These are phyloP conservation scores for Rhizopogon roseolus DNA, from an alignment of 768 basidiomycete genomes.

Conservation along the genomic window DNA sequence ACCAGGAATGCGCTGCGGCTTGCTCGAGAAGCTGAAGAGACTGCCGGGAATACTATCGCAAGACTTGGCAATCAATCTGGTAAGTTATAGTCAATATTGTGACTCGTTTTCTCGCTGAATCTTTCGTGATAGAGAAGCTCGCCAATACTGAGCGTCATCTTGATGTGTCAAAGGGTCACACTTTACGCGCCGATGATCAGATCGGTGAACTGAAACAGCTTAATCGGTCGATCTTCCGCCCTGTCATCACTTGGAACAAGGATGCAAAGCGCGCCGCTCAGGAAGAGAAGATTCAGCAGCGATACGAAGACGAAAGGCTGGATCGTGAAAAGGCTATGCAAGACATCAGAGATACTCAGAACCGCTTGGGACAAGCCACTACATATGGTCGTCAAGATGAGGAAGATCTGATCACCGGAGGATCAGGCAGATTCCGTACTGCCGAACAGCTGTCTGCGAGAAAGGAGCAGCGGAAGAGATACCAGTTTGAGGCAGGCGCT, in stretches of 20 bases:
- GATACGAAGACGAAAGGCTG: slow-evolving; percentile 81
- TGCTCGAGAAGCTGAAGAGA: slow-evolving; percentile 96
- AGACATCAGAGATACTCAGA: slow-evolving; percentile 84
- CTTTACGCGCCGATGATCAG: slow-evolving; percentile 84
- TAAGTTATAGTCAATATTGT: slow-evolving; percentile 29
- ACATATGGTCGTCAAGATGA: slow-evolving; percentile 52
- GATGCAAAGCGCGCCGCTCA: slow-evolving; percentile 83
- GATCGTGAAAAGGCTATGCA: slow-evolving; percentile 82
- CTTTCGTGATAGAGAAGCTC: slow-evolving; percentile 56
- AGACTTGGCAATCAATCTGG: slow-evolving; percentile 93
- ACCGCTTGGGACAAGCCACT: slow-evolving; percentile 72
- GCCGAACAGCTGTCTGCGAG: slow-evolving; percentile 47
- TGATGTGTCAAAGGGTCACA: slow-evolving; percentile 86
- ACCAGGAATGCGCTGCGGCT: slow-evolving; percentile 90
- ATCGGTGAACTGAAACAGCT: slow-evolving; percentile 92
- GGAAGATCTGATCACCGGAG: slow-evolving; percentile 26
- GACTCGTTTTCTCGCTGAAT: background rate
- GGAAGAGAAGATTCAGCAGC: slow-evolving; percentile 76
- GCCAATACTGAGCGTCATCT: slow-evolving; percentile 94
- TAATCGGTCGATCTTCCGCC: slow-evolving; percentile 92
- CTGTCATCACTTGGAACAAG: slow-evolving; percentile 91
- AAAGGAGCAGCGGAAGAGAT: slow-evolving; percentile 75
- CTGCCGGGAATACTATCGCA: slow-evolving; percentile 76
- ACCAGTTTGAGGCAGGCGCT: slow-evolving; percentile 86
- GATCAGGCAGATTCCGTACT: slow-evolving; percentile 39